Base-by-base conservation (phyloP, 768 basidiomycete species). In the Xanthoconium stramineum region DNA sequence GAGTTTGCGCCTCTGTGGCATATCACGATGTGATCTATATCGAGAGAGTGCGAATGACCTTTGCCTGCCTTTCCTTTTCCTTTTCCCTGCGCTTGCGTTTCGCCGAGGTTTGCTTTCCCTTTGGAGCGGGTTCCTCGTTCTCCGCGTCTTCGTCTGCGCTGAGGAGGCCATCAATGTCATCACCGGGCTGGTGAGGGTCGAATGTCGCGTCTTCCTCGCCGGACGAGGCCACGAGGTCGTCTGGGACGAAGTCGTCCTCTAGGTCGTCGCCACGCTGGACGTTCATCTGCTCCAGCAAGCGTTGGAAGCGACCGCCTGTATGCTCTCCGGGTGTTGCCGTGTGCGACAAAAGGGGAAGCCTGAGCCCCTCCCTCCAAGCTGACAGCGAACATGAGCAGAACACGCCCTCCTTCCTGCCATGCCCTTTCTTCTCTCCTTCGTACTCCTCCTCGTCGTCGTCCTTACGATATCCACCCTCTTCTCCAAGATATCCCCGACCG, bases 61-160 rank as follows among this genome's bases (percentile, higher is more conserved):
- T 92, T 44, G 79, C 80, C 68, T 81, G 86, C 53, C 82, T 79
- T 65, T 89, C 84, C 69, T 88, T 89, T 54, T 87, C 84, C 65
- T 85, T 86, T 67, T 85, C 86, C 65, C 81, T 81, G 50, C 85
- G 76, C 70, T 88, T 91, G 56, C 90, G 90, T 70, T 87, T 90
- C 33, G 78, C 75, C 8, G 59, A 53, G 24, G 58, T 55, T 4
- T 67, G 61, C 51, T 63, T 61, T 11, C 56, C 66, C 47, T 60
- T 66, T 29, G 20, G 40, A 29, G 50, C 50, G n/a, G 55, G 54
- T 35, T 72, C 72, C 15, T 70, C 72, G n/a, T 70, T 71, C 17
- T 73, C 69, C 48, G 68, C 72, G 5, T 72, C 76, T 56, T 78
- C 82, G 35, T 77, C 80, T 13, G 75, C 72, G 45, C 79, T 80